Base-by-base conservation (phyloP, 192 early-diverging fungal species). In the Coemansia sp. region DNA sequence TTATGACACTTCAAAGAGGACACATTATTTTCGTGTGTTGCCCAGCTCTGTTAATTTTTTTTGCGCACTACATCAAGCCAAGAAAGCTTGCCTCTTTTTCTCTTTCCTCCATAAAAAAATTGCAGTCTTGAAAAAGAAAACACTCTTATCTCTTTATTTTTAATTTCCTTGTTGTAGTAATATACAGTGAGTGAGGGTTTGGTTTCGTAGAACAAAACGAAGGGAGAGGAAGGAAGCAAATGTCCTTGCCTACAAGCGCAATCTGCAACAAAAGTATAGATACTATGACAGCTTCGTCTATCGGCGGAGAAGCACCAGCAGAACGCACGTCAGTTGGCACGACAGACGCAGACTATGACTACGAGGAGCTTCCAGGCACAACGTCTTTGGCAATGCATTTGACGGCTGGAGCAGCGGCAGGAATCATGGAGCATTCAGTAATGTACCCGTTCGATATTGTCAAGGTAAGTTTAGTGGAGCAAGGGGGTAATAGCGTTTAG, bases 371-470 rank as follows among this genome's bases (percentile, higher is more conserved):
- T 36, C 93, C 93, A n/a, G 84, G 85, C 15, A 92, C 90, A n/a
- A 87, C 94, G 7, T 84, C 89, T 1, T 84, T 96, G 62, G 81
- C 88, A 52, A 88, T 92, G 59, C 93, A 97, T 75, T 82, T 95
- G 73, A 78, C 93, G 41, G 97, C 95, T 1, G 97, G 97, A 15
- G 95, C 97, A 2, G 85, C 95, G 16, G 97, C 97, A n/a, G 97
- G 97, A 61, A 97, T 99, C 70, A 92, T 92, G 56, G 97, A 99
- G 81, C 97, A 99, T 73, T 88, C 92, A 30, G 85, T 96, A 56
- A 97, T 95, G 92, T 97, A 93, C 78, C 97, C 95, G 2, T 84
- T 97, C 20, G 97, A 99, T 76, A 87, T 87, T 64, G 89, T 99
- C 71, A 99, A 99, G 91, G 93, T 93, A 86, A 64, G 46, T 12